Evolutionary conservation across 1,139 yeast species (phyloP).

Genomic region (Hanseniaspora uvarum): DNA sequence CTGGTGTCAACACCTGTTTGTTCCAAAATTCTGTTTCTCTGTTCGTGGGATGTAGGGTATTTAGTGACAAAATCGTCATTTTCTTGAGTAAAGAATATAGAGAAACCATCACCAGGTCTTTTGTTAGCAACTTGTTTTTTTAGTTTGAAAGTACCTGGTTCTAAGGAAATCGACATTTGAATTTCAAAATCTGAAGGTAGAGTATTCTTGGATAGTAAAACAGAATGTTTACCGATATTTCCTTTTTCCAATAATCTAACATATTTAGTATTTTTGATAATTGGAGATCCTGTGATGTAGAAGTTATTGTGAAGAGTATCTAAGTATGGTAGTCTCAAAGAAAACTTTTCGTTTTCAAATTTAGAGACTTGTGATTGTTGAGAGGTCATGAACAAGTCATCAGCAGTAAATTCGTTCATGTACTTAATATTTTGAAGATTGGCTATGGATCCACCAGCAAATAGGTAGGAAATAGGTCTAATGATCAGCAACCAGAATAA

Average conservation of each 20-base stretch:
- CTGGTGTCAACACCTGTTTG: slow-evolving; percentile 26
- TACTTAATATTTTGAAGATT: not conserved
- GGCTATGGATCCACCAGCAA: not conserved
- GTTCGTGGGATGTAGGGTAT: slow-evolving; percentile 25
- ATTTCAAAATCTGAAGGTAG: slow-evolving; percentile 18
- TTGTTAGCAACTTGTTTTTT: slow-evolving; percentile 16
- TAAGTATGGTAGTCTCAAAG: slow-evolving; percentile 14
- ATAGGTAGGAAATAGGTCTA: slow-evolving; percentile 7
- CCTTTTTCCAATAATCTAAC: slow-evolving; percentile 16
- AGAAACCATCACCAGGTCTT: slow-evolving; percentile 18
- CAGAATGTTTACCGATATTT: slow-evolving; percentile 16
- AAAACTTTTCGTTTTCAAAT: slow-evolving; percentile 16
- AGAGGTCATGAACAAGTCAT: slow-evolving; percentile 8
- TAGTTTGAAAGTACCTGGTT: slow-evolving; percentile 16
- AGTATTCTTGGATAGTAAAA: slow-evolving; percentile 9
- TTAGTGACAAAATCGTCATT: slow-evolving; percentile 11
- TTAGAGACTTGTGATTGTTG: slow-evolving; percentile 15
- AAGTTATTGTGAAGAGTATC: slow-evolving; percentile 16
- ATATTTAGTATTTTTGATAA: slow-evolving; percentile 16
- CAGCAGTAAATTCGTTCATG: slow-evolving; percentile 2
- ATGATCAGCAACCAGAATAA: slow-evolving; percentile 15
- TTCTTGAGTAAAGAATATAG: slow-evolving; percentile 16
- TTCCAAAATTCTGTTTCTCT: slow-evolving; percentile 26
- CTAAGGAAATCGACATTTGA: slow-evolving; percentile 15
- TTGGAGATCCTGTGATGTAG: slow-evolving; percentile 15